These are phyloP conservation scores for Perkinsus chesapeaki DNA, from an alignment of 169 alveolate species.

Conservation along the genomic window DNA sequence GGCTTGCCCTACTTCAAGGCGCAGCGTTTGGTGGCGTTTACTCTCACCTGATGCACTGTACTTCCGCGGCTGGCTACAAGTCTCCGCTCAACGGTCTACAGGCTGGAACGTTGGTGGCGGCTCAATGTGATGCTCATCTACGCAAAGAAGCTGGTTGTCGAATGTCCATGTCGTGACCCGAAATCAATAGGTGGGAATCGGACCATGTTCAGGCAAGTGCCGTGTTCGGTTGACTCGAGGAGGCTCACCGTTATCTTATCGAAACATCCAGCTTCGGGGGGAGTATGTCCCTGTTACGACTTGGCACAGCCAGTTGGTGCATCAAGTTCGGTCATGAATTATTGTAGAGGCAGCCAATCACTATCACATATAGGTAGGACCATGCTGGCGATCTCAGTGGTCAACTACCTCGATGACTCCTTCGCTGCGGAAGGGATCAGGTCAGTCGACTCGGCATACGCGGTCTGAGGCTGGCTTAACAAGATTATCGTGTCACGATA, in stretches of 20 bases:
- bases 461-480: neutral
- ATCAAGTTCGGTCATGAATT: neutral
- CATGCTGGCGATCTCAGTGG: neutral
- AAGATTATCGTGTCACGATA: neutral
- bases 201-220: neutral
- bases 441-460: neutral
- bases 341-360: neutral
- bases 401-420: neutral
- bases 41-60: neutral
- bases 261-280: neutral
- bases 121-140: neutral
- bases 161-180: neutral
- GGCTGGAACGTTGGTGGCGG: neutral
- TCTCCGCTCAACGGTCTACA: neutral
- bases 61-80: neutral
- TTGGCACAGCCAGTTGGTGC: neutral
- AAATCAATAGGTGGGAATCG: neutral
- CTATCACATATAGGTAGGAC: neutral
- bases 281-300: neutral
- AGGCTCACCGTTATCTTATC: neutral
- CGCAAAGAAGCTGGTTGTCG: neutral
- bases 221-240: neutral
- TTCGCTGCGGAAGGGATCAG: neutral
- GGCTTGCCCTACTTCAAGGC: neutral
- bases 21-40: neutral